Conservation (phyloP, 345 rosid species). For the Corchorus capsularis region DNA sequence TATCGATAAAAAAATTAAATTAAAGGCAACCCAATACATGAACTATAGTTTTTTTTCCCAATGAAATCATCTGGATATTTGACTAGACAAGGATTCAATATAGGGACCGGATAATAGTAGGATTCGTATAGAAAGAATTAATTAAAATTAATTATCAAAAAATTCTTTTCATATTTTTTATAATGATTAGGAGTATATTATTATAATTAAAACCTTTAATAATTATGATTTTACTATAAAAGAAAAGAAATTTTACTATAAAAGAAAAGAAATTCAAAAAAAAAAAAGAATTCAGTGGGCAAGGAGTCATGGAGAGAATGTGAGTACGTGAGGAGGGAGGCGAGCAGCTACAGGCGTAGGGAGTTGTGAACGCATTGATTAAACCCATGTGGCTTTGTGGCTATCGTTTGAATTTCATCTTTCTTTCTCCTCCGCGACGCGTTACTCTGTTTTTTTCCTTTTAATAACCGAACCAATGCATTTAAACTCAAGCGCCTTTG, state of each 20-base stretch:
- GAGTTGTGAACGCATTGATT: conserved; percentile 22
- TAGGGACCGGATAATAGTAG: too few species aligned
- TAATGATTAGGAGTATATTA: too few species aligned
- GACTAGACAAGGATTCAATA: too few species aligned
- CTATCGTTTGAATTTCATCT: background rate
- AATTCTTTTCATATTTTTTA: too few species aligned
- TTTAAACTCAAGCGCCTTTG: background rate
- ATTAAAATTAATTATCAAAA: too few species aligned
- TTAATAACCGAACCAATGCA: background rate
- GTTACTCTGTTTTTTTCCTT: background rate
- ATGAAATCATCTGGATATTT: too few species aligned
- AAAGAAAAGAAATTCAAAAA: background rate
- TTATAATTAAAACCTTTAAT: too few species aligned
- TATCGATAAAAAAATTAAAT: too few species aligned
- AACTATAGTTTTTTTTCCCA: too few species aligned
- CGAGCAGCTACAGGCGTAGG: background rate
- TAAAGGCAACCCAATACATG: too few species aligned
- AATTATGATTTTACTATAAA: background rate
- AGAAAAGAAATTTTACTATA: background rate
- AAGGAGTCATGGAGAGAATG: conserved; percentile 32
- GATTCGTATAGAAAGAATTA: too few species aligned
- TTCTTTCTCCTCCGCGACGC: background rate
- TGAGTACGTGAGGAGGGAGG: conserved; percentile 16
- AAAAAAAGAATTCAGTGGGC: too few species aligned
- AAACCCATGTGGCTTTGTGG: background rate